Conservation (phyloP, 2,329 filamentous ascomycete genomes). For the Alternaria infectoria region DNA sequence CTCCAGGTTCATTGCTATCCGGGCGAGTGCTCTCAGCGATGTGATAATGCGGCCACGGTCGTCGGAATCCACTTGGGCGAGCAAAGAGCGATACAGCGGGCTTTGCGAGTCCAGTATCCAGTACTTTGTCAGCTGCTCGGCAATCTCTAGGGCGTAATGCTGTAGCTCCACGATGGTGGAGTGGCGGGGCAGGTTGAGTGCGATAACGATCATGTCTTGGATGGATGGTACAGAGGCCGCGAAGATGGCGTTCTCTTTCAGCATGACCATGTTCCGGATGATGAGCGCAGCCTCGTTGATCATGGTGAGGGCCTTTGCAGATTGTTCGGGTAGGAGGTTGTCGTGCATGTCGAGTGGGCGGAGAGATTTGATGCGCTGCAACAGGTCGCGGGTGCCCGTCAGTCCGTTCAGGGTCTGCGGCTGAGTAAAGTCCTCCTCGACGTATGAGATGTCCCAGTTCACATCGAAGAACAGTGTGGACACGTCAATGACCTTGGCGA, state of each 20-base stretch:
- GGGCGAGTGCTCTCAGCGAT: constrained; percentile 78
- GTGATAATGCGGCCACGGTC: constrained; percentile 86
- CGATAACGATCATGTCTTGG: constrained; percentile 82
- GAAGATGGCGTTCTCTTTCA: constrained; percentile 85
- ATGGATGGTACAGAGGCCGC: constrained; percentile 76
- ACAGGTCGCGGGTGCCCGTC: constrained; percentile 71
- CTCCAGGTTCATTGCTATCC: constrained; percentile 86
- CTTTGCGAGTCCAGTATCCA: constrained; percentile 74
- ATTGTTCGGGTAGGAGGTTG: constrained; percentile 72
- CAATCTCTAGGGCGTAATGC: constrained; percentile 88
- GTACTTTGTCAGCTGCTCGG: constrained; percentile 86
- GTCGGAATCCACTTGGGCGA: constrained; percentile 59
- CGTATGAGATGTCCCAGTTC: constrained; percentile 77
- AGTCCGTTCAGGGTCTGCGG: constrained; percentile 67
- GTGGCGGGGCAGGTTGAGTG: constrained; percentile 76
- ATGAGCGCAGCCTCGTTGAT: constrained; percentile 88
- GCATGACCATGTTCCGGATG: constrained; percentile 93
- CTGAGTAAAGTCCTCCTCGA: constrained; percentile 57
- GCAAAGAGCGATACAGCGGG: constrained; percentile 77
- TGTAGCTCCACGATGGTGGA: constrained; percentile 81
- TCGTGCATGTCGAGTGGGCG: constrained; percentile 66
- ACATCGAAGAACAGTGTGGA: constrained; percentile 81
- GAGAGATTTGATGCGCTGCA: constrained; percentile 73
- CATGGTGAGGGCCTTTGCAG: constrained; percentile 73
- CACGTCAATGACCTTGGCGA: constrained; percentile 82